These are phyloP conservation scores for Talaromyces marneffei DNA, from an alignment of 2,329 filamentous ascomycete species.

Conservation along the genomic window DNA sequence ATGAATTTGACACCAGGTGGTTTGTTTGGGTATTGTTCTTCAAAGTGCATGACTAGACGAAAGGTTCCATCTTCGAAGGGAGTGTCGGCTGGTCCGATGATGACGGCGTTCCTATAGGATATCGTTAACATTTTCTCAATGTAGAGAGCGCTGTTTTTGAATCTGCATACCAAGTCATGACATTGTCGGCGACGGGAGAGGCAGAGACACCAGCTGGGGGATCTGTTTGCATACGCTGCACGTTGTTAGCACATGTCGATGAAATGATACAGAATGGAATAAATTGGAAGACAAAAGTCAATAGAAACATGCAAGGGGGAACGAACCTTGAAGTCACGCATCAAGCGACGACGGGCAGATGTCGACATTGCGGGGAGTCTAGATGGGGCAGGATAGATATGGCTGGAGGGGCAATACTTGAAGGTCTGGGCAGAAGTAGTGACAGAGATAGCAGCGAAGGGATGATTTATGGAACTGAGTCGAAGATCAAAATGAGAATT, in stretches of 20 bases:
- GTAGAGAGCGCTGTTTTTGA: background rate
- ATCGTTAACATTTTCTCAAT: slow-evolving; percentile 22
- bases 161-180: slow-evolving; percentile 34
- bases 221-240: slow-evolving; percentile 96
- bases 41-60: slow-evolving; percentile 96
- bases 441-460: background rate
- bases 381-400: background rate
- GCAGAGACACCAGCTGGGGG: slow-evolving; percentile 95
- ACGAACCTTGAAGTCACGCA: slow-evolving; percentile 97
- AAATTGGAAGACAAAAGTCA: background rate
- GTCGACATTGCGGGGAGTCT: slow-evolving; percentile 64
- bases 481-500: background rate
- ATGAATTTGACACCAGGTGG: slow-evolving; percentile 98
- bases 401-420: background rate
- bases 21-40: slow-evolving; percentile 98
- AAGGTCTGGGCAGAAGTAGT: background rate
- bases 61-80: slow-evolving; percentile 99
- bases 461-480: background rate
- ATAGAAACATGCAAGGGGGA: background rate
- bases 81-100: slow-evolving; percentile 93
- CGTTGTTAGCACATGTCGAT: slow-evolving; percentile 1
- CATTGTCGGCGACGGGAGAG: slow-evolving; percentile 69
- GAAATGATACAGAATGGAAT: background rate
- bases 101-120: slow-evolving; percentile 80
- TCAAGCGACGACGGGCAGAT: slow-evolving; percentile 86